phyloP scores from a whole-genome alignment of 2,329 filamentous ascomycete species.

The Gliomastix tumulicola region DNA sequence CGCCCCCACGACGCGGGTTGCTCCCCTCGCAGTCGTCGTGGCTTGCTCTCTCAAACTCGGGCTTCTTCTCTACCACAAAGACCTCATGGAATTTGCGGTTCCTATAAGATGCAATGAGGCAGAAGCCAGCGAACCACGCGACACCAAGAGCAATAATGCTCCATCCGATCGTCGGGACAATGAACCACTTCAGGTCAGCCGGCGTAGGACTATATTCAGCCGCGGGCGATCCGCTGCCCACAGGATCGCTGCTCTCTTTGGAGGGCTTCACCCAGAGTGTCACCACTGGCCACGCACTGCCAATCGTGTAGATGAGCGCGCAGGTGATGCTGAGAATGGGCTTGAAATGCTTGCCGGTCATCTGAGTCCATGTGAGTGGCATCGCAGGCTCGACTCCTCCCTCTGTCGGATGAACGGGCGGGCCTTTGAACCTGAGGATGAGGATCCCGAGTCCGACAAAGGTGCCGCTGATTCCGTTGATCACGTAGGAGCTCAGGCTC shows the following conservation, averaged over 20 bases:
- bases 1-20: constrained; percentile 8
- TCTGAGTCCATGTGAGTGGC: neutral
- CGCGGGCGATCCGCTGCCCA: neutral
- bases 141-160: neutral
- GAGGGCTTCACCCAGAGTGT: neutral
- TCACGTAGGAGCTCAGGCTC: constrained; percentile 20
- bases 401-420: constrained; percentile 10
- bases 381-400: too few species aligned
- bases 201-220: too few species aligned
- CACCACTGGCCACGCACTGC: neutral
- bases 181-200: too few species aligned
- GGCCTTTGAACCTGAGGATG: constrained; percentile 23
- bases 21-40: constrained; percentile 7
- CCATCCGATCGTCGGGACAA: neutral
- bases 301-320: neutral
- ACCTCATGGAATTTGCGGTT: constrained; percentile 19
- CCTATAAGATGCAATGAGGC: constrained; percentile 15
- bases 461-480: constrained; percentile 24
- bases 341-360: neutral
- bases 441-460: constrained; percentile 26
- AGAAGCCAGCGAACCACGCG: neutral
- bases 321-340: neutral
- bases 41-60: constrained; percentile 22
- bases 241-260: too few species aligned
- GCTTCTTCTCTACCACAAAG: constrained; percentile 24